Evolutionary conservation across 2,329 filamentous ascomycete species (phyloP).

Genomic region (Aspergillus transmontanensis): DNA sequence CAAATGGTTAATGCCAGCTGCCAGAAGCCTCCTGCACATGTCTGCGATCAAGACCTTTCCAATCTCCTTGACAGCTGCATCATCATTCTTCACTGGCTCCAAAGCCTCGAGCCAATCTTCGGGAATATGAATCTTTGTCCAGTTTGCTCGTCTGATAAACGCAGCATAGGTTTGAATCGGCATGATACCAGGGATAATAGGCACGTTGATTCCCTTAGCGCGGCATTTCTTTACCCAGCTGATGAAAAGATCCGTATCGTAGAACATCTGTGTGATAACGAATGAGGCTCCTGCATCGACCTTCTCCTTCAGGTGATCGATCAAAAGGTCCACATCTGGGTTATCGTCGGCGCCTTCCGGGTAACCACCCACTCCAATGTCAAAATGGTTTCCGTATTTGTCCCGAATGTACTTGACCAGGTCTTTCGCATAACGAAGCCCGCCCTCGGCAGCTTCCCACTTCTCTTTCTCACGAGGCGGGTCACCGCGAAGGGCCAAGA

Average conservation of each 20-base stretch:
- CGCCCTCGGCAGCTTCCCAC: slow-evolving; percentile 84
- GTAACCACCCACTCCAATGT: slow-evolving; percentile 96
- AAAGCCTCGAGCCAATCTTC: slow-evolving; percentile 77
- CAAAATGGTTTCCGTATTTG: slow-evolving; percentile 85
- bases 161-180: slow-evolving; percentile 93
- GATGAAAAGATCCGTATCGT: slow-evolving; percentile 93
- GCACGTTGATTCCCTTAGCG: slow-evolving; percentile 78
- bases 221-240: slow-evolving; percentile 87
- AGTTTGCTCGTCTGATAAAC: slow-evolving; percentile 85
- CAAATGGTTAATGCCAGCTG: slow-evolving; percentile 79
- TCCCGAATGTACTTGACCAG: slow-evolving; percentile 81
- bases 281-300: slow-evolving; percentile 91
- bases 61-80: slow-evolving; percentile 85
- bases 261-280: slow-evolving; percentile 99
- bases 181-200: slow-evolving; percentile 87
- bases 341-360: slow-evolving; percentile 95
- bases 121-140: slow-evolving; percentile 86
- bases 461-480: slow-evolving; percentile 91
- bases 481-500: slow-evolving; percentile 88
- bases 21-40: slow-evolving; percentile 84
- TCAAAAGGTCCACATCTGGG: slow-evolving; percentile 77
- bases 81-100: slow-evolving; percentile 95
- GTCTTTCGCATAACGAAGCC: slow-evolving; percentile 91
- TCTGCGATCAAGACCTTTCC: slow-evolving; percentile 85
- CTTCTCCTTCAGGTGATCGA: slow-evolving; percentile 96